Evolutionary conservation across 257 asterid genomes (phyloP), one percentile per base, ranked within the genome.

Genomic region (Ligustrum vulgare): DNA sequence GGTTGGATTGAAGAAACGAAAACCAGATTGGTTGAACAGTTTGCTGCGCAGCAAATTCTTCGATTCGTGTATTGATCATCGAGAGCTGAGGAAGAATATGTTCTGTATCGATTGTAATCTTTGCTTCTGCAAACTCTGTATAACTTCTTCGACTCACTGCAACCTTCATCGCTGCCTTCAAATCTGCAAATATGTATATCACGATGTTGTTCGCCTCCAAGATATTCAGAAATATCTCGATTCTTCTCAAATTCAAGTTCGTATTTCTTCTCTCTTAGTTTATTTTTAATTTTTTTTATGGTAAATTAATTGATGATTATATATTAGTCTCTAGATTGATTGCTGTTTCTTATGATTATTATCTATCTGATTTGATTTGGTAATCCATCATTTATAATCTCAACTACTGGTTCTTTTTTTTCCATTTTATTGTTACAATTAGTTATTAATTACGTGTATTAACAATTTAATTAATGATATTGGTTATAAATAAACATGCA

Each of bases 101-200:
- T 91, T 88, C 47, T 91, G 97, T 82, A 80, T 91, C 16, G 97
- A 91, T 72, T 91, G 97, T 74, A 79, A 72, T 73, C 68, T 81
- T 35, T 82, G 90, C 37, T 80, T 86, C 12, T 91, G 97, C 23
- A 89, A 85, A 71, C 92, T 89, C 67, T 91, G 96, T 77, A 67
- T 86, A 49, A 18, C 49, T 71, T 81, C 89, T 39, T 69, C 89
- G 7, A 28, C 77, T 43, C 87, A 78, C 49, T 78, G 75, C 77
- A 37, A 79, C 70, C 82, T 76, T 78, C 91, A 81, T 79, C 79
- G 84, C 18, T 85, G 86, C 79, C 88, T 91, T 33, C 95, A 91
- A 84, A 86, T 91, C 82, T 88, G 97, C 84, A 91, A 85, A 67
- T 89, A 91, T 67, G 97, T 91, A 3, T 91, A 91, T 67, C 93